Base-by-base conservation (phyloP, 1,284 basidiomycete species). In the Cerioporus squamosus region DNA sequence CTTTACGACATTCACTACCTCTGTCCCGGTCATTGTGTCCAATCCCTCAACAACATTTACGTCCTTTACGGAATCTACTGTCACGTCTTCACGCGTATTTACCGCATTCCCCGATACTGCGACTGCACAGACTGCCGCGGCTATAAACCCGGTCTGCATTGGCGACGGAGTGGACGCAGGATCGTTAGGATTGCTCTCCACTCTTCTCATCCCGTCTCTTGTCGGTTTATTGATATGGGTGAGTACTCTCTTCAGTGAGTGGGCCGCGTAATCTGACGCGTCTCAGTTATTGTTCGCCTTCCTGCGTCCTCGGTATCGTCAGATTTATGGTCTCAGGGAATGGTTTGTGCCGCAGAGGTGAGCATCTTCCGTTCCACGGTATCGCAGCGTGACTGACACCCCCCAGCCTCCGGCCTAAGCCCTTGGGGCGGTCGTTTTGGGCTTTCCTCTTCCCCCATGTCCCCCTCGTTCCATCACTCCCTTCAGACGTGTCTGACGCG, bases 291-390 rank as follows among this genome's bases (percentile, higher is more conserved):
- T 85, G 45, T 91, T 91, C 71, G 88, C 86, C 31, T 72, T 86
- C 54, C 61, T 90, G 20, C 80, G 89, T 46, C 88, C 88, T 14
- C 83, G 79, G 55, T 87, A 84, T 68, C 81, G 88, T 55, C 86
- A 90, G 74, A 69, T 91, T 18, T 91, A 91, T 65, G 85, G 76
- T 23, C 71, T 87, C 50, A 76, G 89, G 66, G 88, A 90, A 68
- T 91, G 89, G 89, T 91, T 91, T 70, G 80, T 87, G 17, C 83
- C 81, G 46, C 82, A 79, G 72, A 82, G 84, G 88, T 90, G 68
- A 75, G 87, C 81, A 51, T 43, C 38, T 31, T 23, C 39, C 55
- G 40, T 26, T 43, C 9, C 23, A 14, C n/a, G 9, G 33, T 9
- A 31, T 26, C 15, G 46, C 20, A 48, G 24, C 44, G 26, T 44